Evolutionary conservation across 2,329 filamentous ascomycete genomes (phyloP), one percentile per base, ranked within the genome.

Genomic region (Whalleya microplaca): DNA sequence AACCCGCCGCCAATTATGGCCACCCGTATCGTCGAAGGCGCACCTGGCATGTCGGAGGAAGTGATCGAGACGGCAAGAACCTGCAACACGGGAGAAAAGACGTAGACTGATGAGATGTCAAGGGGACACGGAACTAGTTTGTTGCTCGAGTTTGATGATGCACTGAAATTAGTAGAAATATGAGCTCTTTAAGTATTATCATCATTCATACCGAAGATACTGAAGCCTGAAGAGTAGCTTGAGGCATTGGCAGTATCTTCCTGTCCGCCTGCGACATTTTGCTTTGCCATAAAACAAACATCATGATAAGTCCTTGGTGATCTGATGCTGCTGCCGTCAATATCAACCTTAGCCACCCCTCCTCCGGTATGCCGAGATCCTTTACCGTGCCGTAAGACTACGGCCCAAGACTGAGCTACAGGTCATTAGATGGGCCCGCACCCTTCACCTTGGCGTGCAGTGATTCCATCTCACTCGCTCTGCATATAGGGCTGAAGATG

Each of bases 1-100:
- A 72, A 45, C 0, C 66, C 65, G 16, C 69, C 68, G 29, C 70
- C 70, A 32, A 72, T 53, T 29, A 72, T 69, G 41, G 69, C 70
- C 21, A 72, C 62, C 23, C 66, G 63, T 23, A 70, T 67, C 20
- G 63, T 65, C 14, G 65, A 66, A 23, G 63, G 53, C 20, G 55
- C 48, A 23, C 32, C 48, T 20, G 50, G 46, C 50, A 54, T 55
- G 29, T 45, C 21, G 40, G 23, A 32, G 8, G 5, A 37, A 16
- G 32, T 37, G 32, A n/a, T 37, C 14, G 3, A 37, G 32, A 12
- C 14, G 32, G 32, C 10, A 16, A 16, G 5, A 37, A 12, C 14
- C 10, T 43, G 23, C 9, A 27, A 21, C 20, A 18, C 19, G 20
- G 16, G 18, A 2, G 21, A 27, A 20, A n/a, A n/a, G 23, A 20